Evolutionary conservation across 2,329 filamentous ascomycete species (phyloP).

Genomic region (Xylaria sp.): DNA sequence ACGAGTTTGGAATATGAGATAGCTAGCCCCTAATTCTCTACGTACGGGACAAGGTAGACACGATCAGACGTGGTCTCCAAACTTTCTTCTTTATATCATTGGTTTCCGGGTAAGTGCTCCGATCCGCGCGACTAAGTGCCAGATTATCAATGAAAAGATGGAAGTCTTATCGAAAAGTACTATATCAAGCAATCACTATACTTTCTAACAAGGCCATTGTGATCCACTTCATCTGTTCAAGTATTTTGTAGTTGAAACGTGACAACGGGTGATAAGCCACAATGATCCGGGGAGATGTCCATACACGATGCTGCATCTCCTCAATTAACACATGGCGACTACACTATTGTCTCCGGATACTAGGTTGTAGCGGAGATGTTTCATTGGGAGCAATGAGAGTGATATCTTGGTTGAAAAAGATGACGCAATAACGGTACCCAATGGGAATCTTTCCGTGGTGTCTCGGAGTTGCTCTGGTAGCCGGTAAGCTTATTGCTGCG

Average conservation of each 20-base stretch:
- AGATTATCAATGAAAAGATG: too few species aligned
- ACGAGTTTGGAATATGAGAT: not conserved
- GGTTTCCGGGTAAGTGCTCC: too few species aligned
- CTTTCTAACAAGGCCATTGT: too few species aligned
- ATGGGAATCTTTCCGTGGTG: not conserved
- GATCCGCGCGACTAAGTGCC: too few species aligned
- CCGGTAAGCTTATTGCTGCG: not conserved
- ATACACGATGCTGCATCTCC: not conserved
- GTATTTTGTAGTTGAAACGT: not conserved
- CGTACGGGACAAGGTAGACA: too few species aligned
- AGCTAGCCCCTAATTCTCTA: too few species aligned
- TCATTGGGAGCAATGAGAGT: not conserved
- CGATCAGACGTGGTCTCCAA: too few species aligned
- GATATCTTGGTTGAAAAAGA: not conserved
- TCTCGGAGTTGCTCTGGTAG: not conserved
- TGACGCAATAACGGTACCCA: not conserved
- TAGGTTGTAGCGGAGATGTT: not conserved
- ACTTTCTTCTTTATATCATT: too few species aligned
- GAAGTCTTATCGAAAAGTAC: too few species aligned
- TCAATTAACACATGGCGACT: not conserved
- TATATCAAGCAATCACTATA: too few species aligned
- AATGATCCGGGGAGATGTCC: not conserved
- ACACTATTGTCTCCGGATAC: not conserved
- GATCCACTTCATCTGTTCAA: too few species aligned
- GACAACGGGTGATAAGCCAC: not conserved